Evolutionary conservation across 208 protist genomes (phyloP).

Genomic region (Acanthamoeba sp.): DNA sequence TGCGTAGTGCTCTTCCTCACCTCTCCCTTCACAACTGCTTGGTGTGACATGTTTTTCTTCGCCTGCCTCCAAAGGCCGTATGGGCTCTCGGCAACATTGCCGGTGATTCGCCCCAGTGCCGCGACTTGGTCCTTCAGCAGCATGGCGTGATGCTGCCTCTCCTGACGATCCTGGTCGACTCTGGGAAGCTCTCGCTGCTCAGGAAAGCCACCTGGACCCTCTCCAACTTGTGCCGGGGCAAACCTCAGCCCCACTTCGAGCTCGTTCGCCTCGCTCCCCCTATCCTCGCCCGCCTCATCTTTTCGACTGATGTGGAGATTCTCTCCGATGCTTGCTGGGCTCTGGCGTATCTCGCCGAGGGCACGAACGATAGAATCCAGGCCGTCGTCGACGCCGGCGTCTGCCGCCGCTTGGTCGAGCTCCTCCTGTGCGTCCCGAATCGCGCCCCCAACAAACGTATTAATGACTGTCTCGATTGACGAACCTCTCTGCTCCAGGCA

Average conservation of each 20-base stretch:
- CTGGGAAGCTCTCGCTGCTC: slow-evolving; percentile 90
- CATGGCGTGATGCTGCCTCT: slow-evolving; percentile 93
- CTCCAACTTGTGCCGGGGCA: too few species aligned
- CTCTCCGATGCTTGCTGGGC: slow-evolving; percentile 98
- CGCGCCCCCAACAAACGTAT: too few species aligned
- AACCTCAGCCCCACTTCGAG: slow-evolving; percentile 98
- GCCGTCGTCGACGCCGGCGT: too few species aligned
- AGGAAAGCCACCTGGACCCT: too few species aligned
- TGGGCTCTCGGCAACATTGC: slow-evolving; percentile 99
- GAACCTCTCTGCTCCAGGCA: slow-evolving; percentile 72
- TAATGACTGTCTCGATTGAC: too few species aligned
- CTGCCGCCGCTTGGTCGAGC: too few species aligned
- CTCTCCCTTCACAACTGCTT: too few species aligned
- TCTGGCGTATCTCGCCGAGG: slow-evolving; percentile 97
- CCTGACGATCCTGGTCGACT: slow-evolving; percentile 89
- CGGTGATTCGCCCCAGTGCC: slow-evolving; percentile 96
- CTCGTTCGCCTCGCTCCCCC: slow-evolving; percentile 96
- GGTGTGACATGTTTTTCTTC: too few species aligned
- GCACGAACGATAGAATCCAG: too few species aligned
- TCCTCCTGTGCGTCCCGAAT: slow-evolving; percentile 88
- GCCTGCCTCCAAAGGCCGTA: slow-evolving; percentile 88
- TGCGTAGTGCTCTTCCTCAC: too few species aligned
- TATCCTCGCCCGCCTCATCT: slow-evolving; percentile 92
- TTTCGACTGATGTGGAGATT: slow-evolving; percentile 95
- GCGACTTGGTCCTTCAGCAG: slow-evolving; percentile 91